Percentiles rank a stretch among this genome's conserved stretches.
phyloP scores from a whole-genome alignment of 2,329 filamentous ascomycete genomes.

The Lasiodiplodia hormozganensis region DNA sequence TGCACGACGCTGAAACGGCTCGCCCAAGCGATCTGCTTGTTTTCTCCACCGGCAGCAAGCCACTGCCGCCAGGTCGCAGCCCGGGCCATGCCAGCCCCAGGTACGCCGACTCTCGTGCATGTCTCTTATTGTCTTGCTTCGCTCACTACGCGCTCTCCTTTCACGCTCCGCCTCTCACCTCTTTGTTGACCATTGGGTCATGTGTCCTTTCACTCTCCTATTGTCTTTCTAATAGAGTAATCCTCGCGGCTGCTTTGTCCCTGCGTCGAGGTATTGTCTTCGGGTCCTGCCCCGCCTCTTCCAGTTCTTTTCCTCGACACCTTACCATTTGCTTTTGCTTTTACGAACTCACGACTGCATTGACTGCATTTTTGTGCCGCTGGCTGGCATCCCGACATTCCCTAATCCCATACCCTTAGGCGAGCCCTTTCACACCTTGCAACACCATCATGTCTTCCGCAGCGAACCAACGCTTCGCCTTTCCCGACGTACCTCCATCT shows the following conservation, averaged over 20 bases:
- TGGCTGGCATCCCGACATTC: constrained; percentile 31
- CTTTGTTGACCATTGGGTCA: constrained; percentile 47
- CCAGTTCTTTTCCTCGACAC: constrained; percentile 21
- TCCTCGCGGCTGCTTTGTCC: constrained; percentile 30
- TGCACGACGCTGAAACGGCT: constrained; percentile 51
- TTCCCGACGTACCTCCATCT: constrained; percentile 63
- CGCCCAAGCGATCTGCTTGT: constrained; percentile 45
- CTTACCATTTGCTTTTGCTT: constrained; percentile 19
- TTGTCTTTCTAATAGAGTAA: constrained; percentile 34
- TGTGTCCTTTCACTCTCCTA: constrained; percentile 38
- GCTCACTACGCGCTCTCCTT: constrained; percentile 33
- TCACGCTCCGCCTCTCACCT: constrained; percentile 30
- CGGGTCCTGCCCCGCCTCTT: background rate
- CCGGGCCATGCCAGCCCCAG: constrained; percentile 47
- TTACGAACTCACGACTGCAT: constrained; percentile 28
- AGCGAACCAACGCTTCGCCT: constrained; percentile 61
- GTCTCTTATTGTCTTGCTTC: constrained; percentile 29
- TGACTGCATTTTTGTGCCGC: constrained; percentile 26
- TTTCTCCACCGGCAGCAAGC: constrained; percentile 46
- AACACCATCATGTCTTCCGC: constrained; percentile 54
- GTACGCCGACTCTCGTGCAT: constrained; percentile 40
- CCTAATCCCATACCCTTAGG: constrained; percentile 46
- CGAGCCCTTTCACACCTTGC: constrained; percentile 36
- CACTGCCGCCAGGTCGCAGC: constrained; percentile 38
- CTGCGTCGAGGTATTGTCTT: constrained; percentile 24